Conservation (phyloP, 306 rosid genomes). For the Vigna trinervia region DNA sequence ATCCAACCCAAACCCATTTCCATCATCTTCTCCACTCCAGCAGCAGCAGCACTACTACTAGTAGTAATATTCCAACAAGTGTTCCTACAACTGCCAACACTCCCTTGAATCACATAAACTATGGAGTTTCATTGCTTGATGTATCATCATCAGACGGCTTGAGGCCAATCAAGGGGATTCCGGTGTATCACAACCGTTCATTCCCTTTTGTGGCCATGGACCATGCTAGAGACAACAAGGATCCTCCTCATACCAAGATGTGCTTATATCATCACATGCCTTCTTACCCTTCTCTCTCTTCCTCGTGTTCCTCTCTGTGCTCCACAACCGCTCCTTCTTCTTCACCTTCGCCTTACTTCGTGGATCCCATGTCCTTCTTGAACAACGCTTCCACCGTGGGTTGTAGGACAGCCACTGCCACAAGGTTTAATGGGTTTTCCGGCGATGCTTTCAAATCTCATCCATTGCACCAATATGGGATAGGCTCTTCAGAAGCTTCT, state of each 20-base stretch:
- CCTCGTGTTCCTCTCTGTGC: slow-evolving; percentile 2
- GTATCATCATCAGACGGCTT: slow-evolving; percentile 52
- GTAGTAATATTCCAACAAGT: not conserved
- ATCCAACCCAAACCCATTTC: slow-evolving; percentile 32
- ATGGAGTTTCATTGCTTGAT: slow-evolving; percentile 66
- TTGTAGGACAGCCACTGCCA: slow-evolving; percentile 44
- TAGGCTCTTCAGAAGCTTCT: slow-evolving; percentile 51
- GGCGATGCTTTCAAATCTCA: slow-evolving; percentile 54
- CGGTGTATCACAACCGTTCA: slow-evolving; percentile 83
- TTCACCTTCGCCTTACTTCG: slow-evolving; percentile 39
- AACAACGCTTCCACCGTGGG: slow-evolving; percentile 39
- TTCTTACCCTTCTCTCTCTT: slow-evolving; percentile 18
- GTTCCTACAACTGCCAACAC: not conserved
- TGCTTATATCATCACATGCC: slow-evolving; percentile 63
- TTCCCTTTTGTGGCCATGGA: slow-evolving; percentile 73
- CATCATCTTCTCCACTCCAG: slow-evolving; percentile 34
- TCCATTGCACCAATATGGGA: slow-evolving; percentile 56
- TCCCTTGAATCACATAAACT: slow-evolving; percentile 46
- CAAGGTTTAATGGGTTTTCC: slow-evolving; percentile 54
- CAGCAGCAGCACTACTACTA: not conserved
- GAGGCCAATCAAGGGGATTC: slow-evolving; percentile 87
- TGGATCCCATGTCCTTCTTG: slow-evolving; percentile 65
- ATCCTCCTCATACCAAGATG: slow-evolving; percentile 51
- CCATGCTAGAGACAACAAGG: slow-evolving; percentile 46
- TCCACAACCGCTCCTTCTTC: slow-evolving; percentile 29